These are phyloP conservation scores for Chalciporus sphaerocephalus DNA, from an alignment of 768 basidiomycete genomes.

Conservation along the genomic window DNA sequence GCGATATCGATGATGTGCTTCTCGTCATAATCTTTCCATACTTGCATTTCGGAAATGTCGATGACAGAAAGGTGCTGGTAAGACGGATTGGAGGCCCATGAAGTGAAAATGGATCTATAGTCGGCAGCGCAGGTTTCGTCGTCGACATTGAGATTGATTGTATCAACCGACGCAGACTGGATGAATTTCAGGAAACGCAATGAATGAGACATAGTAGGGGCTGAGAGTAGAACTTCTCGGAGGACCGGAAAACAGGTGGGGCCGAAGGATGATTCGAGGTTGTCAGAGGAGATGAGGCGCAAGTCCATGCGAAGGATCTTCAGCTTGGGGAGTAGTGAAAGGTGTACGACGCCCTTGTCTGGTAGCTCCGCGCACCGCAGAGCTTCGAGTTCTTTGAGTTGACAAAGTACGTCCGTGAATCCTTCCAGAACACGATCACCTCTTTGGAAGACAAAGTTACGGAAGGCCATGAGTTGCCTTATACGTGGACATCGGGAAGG, in stretches of 20 bases:
- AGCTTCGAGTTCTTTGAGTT: slow-evolving; percentile 19
- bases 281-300: slow-evolving; percentile 21
- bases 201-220: slow-evolving; percentile 20
- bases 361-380: slow-evolving; percentile 27
- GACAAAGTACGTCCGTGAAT: slow-evolving; percentile 22
- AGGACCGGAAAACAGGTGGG: slow-evolving; percentile 18
- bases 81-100: slow-evolving; percentile 21
- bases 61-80: slow-evolving; percentile 25
- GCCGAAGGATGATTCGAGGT: slow-evolving; percentile 15
- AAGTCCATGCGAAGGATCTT: slow-evolving; percentile 25
- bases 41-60: slow-evolving; percentile 29
- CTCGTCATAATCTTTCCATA: slow-evolving; percentile 28
- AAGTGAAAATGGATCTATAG: slow-evolving; percentile 21
- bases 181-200: slow-evolving; percentile 26
- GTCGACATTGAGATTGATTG: slow-evolving; percentile 31
- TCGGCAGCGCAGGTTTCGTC: slow-evolving; percentile 27
- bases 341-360: slow-evolving; percentile 21
- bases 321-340: slow-evolving; percentile 19
- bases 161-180: slow-evolving; percentile 25
- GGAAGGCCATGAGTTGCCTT: slow-evolving; percentile 28
- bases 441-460: slow-evolving; percentile 25
- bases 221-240: slow-evolving; percentile 21
- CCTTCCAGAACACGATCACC: slow-evolving; percentile 22
- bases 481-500: slow-evolving; percentile 23
- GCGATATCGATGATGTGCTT: slow-evolving; percentile 28